phyloP scores from a whole-genome alignment of 306 rosid species.

The Cucurbita pepo region DNA sequence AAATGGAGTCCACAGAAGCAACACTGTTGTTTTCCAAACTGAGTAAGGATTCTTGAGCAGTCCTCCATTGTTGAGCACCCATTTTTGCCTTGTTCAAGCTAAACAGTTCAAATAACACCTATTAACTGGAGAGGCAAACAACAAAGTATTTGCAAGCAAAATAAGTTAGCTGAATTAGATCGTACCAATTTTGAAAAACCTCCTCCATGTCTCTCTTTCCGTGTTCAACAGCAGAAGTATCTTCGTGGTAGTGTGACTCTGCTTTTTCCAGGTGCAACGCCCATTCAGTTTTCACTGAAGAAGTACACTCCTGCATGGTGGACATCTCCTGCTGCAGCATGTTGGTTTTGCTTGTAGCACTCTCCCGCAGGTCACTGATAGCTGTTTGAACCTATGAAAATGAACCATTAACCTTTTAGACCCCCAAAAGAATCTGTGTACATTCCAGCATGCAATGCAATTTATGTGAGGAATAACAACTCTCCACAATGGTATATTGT shows the following conservation, averaged over 20 bases:
- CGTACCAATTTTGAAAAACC: conserved; percentile 75
- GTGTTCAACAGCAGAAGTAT: conserved; percentile 68
- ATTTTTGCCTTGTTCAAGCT: conserved; percentile 73
- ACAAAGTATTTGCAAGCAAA: not conserved
- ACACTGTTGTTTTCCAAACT: conserved; percentile 59
- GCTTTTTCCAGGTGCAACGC: conserved; percentile 70
- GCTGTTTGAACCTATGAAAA: conserved; percentile 69
- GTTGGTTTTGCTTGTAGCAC: conserved; percentile 65
- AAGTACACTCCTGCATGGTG: conserved; percentile 73
- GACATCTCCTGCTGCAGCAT: conserved; percentile 71
- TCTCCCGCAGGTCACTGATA: conserved; percentile 80
- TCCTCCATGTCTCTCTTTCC: conserved; percentile 77
- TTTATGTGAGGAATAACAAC: no score
- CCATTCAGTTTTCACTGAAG: conserved; percentile 73
- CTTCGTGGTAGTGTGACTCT: conserved; percentile 62
- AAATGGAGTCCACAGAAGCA: conserved; percentile 64
- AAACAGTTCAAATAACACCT: conserved; percentile 1
- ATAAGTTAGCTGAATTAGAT: not conserved
- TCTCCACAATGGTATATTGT: no score
- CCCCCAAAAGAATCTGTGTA: not conserved
- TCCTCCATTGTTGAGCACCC: conserved; percentile 90
- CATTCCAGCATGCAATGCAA: not conserved
- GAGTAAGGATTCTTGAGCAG: conserved; percentile 84
- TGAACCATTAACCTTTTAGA: not conserved
- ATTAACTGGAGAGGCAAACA: not conserved